A percentile compares a stretch with the other conserved stretches of the same genome.
phyloP scores from a whole-genome alignment of 345 rosid genomes.

The Erodium maritimum region DNA sequence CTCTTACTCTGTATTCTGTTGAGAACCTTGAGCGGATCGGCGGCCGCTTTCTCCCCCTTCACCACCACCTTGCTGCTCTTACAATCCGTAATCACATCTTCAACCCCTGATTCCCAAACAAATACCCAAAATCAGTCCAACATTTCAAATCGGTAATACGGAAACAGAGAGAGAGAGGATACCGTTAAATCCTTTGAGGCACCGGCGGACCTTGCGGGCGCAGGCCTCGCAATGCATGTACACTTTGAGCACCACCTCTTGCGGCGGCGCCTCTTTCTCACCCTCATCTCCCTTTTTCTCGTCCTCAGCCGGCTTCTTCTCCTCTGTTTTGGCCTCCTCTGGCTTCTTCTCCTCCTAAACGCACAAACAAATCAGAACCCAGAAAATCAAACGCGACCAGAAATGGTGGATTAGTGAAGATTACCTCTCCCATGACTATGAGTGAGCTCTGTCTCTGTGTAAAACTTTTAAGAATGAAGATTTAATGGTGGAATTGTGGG shows the following conservation, averaged over 20 bases:
- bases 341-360: slow-evolving; percentile 50
- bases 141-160: background rate
- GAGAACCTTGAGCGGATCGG: slow-evolving; percentile 69
- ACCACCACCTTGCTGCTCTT: slow-evolving; percentile 70
- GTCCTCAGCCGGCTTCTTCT: slow-evolving; percentile 11
- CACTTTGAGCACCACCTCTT: slow-evolving; percentile 62
- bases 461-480: background rate
- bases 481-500: background rate
- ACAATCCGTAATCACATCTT: slow-evolving; percentile 73
- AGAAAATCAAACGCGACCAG: background rate
- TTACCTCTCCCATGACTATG: too few relatives aligned
- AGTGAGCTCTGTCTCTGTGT: slow-evolving; percentile 4
- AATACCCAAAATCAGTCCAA: background rate
- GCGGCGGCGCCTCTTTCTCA: slow-evolving; percentile 32
- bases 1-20: slow-evolving; percentile 76
- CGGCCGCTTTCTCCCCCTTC: slow-evolving; percentile 69
- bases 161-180: background rate
- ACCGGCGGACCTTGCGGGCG: slow-evolving; percentile 69
- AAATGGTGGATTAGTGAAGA: too few relatives aligned
- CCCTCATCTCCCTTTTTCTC: slow-evolving; percentile 26
- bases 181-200: slow-evolving; percentile 80
- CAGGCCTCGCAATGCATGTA: slow-evolving; percentile 99
- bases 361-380: background rate
- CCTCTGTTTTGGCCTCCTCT: slow-evolving; percentile 5
- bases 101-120: slow-evolving; percentile 44